Conservation (phyloP, 495 filamentous ascomycete genomes). For the Hyphodiscus hymeniophilus region DNA sequence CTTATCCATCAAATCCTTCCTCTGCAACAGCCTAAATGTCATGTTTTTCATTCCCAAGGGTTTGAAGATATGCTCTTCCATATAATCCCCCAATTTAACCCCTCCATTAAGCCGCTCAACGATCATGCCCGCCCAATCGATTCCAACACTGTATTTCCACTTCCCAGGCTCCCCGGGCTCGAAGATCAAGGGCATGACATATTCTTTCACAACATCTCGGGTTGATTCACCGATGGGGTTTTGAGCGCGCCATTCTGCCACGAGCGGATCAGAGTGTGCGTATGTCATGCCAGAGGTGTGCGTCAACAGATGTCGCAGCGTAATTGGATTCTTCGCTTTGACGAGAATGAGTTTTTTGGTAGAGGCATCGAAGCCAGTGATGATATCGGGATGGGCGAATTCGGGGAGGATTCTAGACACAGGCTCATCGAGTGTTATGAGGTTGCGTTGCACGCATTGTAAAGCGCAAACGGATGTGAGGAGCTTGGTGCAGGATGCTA, state of each 20-base stretch:
- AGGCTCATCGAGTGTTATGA: slow-evolving; percentile 23
- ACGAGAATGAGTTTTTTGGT: slow-evolving; percentile 36
- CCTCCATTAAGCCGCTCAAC: slow-evolving; percentile 41
- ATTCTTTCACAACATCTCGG: background rate
- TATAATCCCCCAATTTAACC: slow-evolving; percentile 43
- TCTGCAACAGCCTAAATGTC: slow-evolving; percentile 42
- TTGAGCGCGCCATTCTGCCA: background rate
- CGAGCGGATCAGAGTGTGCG: background rate
- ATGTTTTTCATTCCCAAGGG: slow-evolving; percentile 43
- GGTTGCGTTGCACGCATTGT: slow-evolving; percentile 51
- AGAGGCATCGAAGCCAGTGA: slow-evolving; percentile 17
- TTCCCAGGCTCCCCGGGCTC: slow-evolving; percentile 31
- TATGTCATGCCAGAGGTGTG: slow-evolving; percentile 14
- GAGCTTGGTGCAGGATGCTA: slow-evolving; percentile 49
- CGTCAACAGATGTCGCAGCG: slow-evolving; percentile 27
- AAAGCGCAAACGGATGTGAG: slow-evolving; percentile 45
- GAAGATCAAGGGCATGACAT: slow-evolving; percentile 31
- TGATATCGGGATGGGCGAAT: slow-evolving; percentile 14
- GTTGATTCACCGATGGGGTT: background rate
- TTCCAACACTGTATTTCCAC: slow-evolving; percentile 38
- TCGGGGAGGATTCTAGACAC: slow-evolving; percentile 21
- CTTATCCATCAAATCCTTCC: slow-evolving; percentile 27
- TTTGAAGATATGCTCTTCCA: slow-evolving; percentile 45
- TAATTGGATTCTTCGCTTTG: slow-evolving; percentile 38
- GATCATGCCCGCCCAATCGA: slow-evolving; percentile 45